These are phyloP conservation scores for Leishmania lainsoni DNA, from an alignment of 208 protist species.

Conservation along the genomic window DNA sequence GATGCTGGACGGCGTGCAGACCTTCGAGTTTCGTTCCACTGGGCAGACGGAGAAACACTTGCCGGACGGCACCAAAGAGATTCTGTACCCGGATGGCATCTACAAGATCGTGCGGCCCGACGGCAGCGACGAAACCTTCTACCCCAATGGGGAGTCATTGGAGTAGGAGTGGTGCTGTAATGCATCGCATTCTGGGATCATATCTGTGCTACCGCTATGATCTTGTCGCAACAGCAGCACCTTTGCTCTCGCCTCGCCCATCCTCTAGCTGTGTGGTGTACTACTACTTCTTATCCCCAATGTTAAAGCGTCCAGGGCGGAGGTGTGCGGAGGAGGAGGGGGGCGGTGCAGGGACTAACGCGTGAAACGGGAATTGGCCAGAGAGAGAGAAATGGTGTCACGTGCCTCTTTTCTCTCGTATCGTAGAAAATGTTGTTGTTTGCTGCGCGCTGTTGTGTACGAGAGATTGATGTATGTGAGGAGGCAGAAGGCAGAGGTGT, in stretches of 20 bases:
- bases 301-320: neutral
- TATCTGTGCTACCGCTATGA: neutral
- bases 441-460: neutral
- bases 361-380: neutral
- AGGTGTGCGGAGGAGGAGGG: neutral
- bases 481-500: neutral
- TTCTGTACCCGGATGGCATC: slow-evolving; percentile 93
- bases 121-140: slow-evolving; percentile 84
- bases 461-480: neutral
- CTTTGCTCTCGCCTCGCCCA: neutral
- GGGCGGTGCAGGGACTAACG: neutral
- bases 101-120: slow-evolving; percentile 85
- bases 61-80: slow-evolving; percentile 91
- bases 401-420: slow-evolving; percentile 1
- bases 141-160: slow-evolving; percentile 14
- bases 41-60: slow-evolving; percentile 90
- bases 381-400: neutral
- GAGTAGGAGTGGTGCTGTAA: neutral
- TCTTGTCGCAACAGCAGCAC: neutral
- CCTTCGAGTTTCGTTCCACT: slow-evolving; percentile 90
- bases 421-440: neutral
- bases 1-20: slow-evolving; percentile 79
- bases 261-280: slow-evolving; percentile 2
- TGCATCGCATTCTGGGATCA: neutral
- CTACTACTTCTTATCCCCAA: neutral